These are phyloP conservation scores for Furcasterigmium furcatum DNA, from an alignment of 2,329 filamentous ascomycete species.

Conservation along the genomic window DNA sequence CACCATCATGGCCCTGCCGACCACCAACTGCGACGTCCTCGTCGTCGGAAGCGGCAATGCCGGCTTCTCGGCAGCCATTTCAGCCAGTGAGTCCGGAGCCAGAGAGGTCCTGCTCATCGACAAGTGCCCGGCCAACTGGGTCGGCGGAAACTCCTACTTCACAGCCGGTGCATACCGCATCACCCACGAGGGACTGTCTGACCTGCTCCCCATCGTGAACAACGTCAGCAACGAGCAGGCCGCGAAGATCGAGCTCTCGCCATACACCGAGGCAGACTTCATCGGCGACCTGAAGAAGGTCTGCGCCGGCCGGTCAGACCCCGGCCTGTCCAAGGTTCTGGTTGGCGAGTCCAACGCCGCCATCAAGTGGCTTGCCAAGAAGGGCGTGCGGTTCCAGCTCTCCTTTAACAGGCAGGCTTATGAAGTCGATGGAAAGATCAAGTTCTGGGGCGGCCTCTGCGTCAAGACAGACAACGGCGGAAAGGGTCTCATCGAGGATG, in stretches of 20 bases:
- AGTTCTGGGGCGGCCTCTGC: constrained; percentile 66
- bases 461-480: constrained; percentile 57
- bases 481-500: constrained; percentile 52
- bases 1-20: background rate
- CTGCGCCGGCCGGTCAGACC: constrained; percentile 51
- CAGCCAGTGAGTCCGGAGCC: constrained; percentile 46
- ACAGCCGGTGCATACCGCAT: constrained; percentile 63
- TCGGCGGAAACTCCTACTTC: constrained; percentile 63
- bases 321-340: constrained; percentile 40
- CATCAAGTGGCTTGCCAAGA: constrained; percentile 51
- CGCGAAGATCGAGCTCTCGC: constrained; percentile 50
- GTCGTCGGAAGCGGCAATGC: constrained; percentile 64
- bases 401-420: constrained; percentile 66
- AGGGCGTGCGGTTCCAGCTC: constrained; percentile 56
- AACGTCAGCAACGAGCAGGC: constrained; percentile 47
- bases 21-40: constrained; percentile 35
- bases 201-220: constrained; percentile 59
- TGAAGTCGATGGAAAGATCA: constrained; percentile 54
- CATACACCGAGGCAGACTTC: constrained; percentile 56
- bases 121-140: constrained; percentile 55
- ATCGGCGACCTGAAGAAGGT: constrained; percentile 51
- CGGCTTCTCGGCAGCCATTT: constrained; percentile 57
- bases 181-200: constrained; percentile 48
- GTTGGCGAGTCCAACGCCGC: constrained; percentile 47
- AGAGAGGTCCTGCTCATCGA: constrained; percentile 52